phyloP scores from a whole-genome alignment of 179 eudicot species.

The Drosera spatulata region DNA sequence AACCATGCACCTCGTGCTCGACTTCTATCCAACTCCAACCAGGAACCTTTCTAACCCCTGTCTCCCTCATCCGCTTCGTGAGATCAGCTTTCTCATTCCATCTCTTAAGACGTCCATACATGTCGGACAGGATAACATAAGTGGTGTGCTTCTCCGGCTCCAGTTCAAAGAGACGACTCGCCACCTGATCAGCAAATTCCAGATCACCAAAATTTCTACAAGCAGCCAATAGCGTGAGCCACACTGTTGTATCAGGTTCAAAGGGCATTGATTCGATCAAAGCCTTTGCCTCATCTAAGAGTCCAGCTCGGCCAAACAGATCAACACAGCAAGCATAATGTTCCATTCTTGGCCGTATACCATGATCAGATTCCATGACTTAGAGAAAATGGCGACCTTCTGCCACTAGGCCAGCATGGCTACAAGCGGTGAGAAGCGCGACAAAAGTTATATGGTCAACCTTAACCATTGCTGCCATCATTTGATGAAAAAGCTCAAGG shows the following conservation, averaged over 20 bases:
- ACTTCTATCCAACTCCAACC: slow-evolving; percentile 91
- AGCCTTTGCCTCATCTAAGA: slow-evolving; percentile 44
- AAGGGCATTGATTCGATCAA: slow-evolving; percentile 39
- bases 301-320: slow-evolving; percentile 55
- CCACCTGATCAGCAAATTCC: slow-evolving; percentile 47
- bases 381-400: slow-evolving; percentile 34
- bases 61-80: slow-evolving; percentile 60
- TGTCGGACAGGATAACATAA: slow-evolving; percentile 63
- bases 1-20: slow-evolving; percentile 48
- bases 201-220: slow-evolving; percentile 69
- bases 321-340: slow-evolving; percentile 54
- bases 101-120: slow-evolving; percentile 49
- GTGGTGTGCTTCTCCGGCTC: slow-evolving; percentile 74
- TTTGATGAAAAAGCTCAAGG: slow-evolving; percentile 30
- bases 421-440: slow-evolving; percentile 50
- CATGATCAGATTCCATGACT: slow-evolving; percentile 41
- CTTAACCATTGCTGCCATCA: slow-evolving; percentile 33
- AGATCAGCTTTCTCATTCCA: slow-evolving; percentile 67
- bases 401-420: slow-evolving; percentile 39
- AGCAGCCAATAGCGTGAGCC: slow-evolving; percentile 66
- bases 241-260: slow-evolving; percentile 71
- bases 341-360: slow-evolving; percentile 43
- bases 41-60: slow-evolving; percentile 67
- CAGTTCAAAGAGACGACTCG: slow-evolving; percentile 41
- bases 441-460: slow-evolving; percentile 50